Evolutionary conservation across 2,329 filamentous ascomycete species (phyloP), one percentile per base, ranked within the genome.

Genomic region (Sordariomycetes sp.): DNA sequence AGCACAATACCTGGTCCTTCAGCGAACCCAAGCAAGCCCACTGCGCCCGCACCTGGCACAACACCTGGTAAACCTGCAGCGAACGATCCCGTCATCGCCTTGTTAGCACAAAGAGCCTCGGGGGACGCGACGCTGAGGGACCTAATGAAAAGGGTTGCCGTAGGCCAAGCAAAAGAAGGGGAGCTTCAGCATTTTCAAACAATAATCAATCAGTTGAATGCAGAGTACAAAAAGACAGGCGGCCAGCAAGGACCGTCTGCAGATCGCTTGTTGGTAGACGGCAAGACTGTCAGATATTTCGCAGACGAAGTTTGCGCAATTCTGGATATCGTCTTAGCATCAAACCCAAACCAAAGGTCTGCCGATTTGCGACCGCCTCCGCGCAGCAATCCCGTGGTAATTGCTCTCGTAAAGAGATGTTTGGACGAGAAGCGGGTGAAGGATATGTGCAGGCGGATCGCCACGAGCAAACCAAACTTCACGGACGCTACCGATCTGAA

Each of bases 101-200:
- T 83, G 42, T 62, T 92, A 18, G 85, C 85, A 0, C 80, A 85
- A 46, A 75, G 76, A 42, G 85, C 85, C 6, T 82, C 81, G 0
- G 76, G 74, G 18, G 82, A 92, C 49, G 70, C 77, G 1, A 70
- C 81, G 36, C 63, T 92, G 8, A 79, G 86, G 37, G 77, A 82
- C 23, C 64, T 92, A 0, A 92, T 92, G 85, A 86, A 86, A 53
- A 75, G 84, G 34, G 85, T 92, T 1, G 85, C 85, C 0, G 77
- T 79, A 19, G 84, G 84, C 2, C 72, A 80, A 44, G 85, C 85
- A 1, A 76, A 73, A 10, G 71, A 75, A 24, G 72, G 77, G 11
- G 82, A 92, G 51, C 60, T 92, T 10, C 75, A 76, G 30, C 74
- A 79, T 41, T 92, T 92, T 45, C 85, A 92, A 51, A 70, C 69